Evolutionary conservation across 2,329 filamentous ascomycete species (phyloP), one percentile per base, ranked within the genome.

Genomic region (Periconia digitata): DNA sequence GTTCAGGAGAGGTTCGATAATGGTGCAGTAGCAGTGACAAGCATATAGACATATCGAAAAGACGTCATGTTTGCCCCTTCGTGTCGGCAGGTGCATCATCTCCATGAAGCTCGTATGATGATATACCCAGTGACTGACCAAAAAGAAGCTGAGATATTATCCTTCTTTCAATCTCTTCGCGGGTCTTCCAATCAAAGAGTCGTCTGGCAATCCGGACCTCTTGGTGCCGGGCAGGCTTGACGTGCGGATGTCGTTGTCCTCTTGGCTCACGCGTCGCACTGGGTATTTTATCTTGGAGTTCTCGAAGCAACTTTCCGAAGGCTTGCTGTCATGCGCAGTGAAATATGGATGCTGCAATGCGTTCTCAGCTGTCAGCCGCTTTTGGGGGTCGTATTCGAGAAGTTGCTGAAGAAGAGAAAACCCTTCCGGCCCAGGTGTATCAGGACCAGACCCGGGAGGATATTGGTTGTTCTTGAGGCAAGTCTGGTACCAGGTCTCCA

Each of bases 191-290:
- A 85, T 76, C n/a, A 95, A 65, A 44, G 77, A 80, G 70, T 96
- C 92, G 64, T 97, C 92, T 0, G 87, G 88, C 35, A 96, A 66
- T 0, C 89, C 92, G 55, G 87, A 92, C 50, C 92, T 79, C 75
- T 97, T 97, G 0, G 92, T 96, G 0, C 92, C 94, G 0, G 92
- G 90, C 29, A 96, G 72, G 69, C 90, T 95, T 37, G 86, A 86
- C 0, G 89, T 92, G n/a, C 90, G 80, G 47, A 97, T 96, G 71
- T 97, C 94, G 61, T 96, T 95, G 67, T 96, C 91, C 64, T 99
- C 94, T 62, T 95, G 87, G 60, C 88, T 96, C 35, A 99, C 92
- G 41, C 92, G 83, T 7, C 94, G 82, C 64, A 91, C 85, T 0
- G 94, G 94, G 70, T 99, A 99, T 63, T 94, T 90, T 54, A 85